These are phyloP conservation scores for Boeremia exigua DNA, from an alignment of 2,329 filamentous ascomycete species.

Conservation along the genomic window DNA sequence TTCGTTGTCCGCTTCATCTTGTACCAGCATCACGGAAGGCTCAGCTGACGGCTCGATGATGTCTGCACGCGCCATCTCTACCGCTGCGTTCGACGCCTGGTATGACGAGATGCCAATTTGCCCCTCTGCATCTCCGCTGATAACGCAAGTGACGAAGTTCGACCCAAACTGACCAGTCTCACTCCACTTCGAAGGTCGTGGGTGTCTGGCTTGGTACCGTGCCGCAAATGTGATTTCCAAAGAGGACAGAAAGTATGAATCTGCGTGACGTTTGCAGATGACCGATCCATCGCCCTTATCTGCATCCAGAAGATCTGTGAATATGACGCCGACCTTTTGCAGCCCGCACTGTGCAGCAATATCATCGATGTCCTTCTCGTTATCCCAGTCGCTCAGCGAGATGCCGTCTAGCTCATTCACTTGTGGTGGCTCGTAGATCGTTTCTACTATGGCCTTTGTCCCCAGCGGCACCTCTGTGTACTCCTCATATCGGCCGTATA, in stretches of 20 bases:
- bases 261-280: constrained; percentile 91
- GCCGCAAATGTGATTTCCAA: constrained; percentile 90
- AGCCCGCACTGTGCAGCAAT: constrained; percentile 84
- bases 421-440: constrained; percentile 95
- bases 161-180: constrained; percentile 93
- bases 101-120: constrained; percentile 90
- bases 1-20: constrained; percentile 86
- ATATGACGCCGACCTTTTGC: constrained; percentile 89
- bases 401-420: constrained; percentile 87
- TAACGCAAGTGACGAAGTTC: constrained; percentile 94
- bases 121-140: constrained; percentile 90
- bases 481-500: constrained; percentile 90
- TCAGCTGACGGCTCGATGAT: constrained; percentile 95
- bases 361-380: constrained; percentile 80
- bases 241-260: constrained; percentile 93
- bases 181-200: constrained; percentile 94
- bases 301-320: constrained; percentile 87
- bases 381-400: constrained; percentile 82
- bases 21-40: constrained; percentile 91
- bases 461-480: constrained; percentile 93
- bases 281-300: constrained; percentile 84
- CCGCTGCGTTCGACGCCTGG: constrained; percentile 91
- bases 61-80: constrained; percentile 95
- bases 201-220: constrained; percentile 83
- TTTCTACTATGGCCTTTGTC: constrained; percentile 93